phyloP scores from a whole-genome alignment of 2,329 filamentous ascomycete genomes.

The Cladorrhinum sp. region DNA sequence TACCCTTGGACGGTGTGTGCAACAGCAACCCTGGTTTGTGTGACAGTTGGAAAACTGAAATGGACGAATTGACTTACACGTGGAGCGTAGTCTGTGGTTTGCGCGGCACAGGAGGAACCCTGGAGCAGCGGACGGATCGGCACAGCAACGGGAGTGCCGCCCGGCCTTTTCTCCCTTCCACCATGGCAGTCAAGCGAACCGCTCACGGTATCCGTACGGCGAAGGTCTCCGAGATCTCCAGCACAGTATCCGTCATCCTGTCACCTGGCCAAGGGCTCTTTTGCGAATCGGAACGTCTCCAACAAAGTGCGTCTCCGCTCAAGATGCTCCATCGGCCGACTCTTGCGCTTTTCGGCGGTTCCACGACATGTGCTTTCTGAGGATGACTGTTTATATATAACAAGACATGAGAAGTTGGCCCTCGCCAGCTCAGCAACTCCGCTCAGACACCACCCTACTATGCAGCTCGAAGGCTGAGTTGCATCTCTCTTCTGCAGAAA shows the following conservation, averaged over 20 bases:
- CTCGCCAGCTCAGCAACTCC: not conserved
- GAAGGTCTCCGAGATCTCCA: conserved; percentile 13
- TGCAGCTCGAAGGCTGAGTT: not conserved
- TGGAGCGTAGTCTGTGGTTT: conserved; percentile 8
- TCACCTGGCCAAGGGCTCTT: not conserved
- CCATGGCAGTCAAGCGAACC: not conserved
- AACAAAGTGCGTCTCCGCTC: not conserved
- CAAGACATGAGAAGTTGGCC: not conserved
- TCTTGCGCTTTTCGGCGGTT: not conserved
- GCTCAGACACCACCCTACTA: not conserved
- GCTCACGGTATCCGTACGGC: not conserved
- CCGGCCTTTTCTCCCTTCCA: not conserved
- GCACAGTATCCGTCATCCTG: conserved; percentile 7
- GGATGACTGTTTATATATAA: not conserved
- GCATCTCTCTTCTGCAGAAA: not conserved
- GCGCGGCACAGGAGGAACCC: not conserved
- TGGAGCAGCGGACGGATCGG: not conserved
- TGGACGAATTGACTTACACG: conserved; percentile 3
- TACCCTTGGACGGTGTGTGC: conserved; percentile 1
- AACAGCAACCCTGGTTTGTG: not conserved
- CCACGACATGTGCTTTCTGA: not conserved
- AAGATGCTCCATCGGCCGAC: conserved; percentile 6
- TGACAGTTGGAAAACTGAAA: conserved; percentile 1
- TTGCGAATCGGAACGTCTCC: conserved; percentile 19
- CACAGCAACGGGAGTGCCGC: not conserved